Base-by-base conservation (phyloP, 768 basidiomycete species). In the Roridomyces roridus region DNA sequence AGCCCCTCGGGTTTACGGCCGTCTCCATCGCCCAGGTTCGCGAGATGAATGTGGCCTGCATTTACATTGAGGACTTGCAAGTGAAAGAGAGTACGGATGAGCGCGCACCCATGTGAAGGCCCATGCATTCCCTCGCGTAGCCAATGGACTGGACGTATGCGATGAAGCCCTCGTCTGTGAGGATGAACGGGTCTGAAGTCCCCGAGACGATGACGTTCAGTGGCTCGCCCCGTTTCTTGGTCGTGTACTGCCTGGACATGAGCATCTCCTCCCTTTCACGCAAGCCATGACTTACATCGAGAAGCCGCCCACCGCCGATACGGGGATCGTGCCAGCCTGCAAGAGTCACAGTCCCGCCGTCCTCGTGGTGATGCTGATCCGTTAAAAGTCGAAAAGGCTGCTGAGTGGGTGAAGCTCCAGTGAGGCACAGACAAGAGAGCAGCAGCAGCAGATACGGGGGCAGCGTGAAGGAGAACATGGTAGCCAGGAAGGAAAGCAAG, bases 21-120 rank as follows among this genome's bases (percentile, higher is more conserved):
- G 49, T 88, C 84, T 1, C 92, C 93, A 64, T 95, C 93, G 24
- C 93, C 93, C 8, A 95, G 82, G 69, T 95, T 79, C 14, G 93
- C 94, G 43, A 85, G 77, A 67, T 95, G 93, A 29, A 87, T 75
- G 56, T 84, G 72, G 24, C 94, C 93, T 62, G 37, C 83, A 80
- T 68, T 93, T 91, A 53, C 7, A 25, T 43, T 12, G 12, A 21
- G 21, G 12, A 5, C 8, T 34, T 18, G 34, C 14, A 15, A n/a
- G 37, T 11, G 18, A 36, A 12, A 2, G n/a, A n/a, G 2, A 36
- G 5, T 18, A 14, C 21, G 14, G 23, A 18, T 15, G 5, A 7
- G 20, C 17, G 42, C 49, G 31, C 24, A 62, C 60, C 60, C 26
- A 51, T 48, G 36, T 63, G 61, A 31, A 94, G 69, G 4, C 92